Evolutionary conservation across 306 rosid genomes (phyloP), one percentile per base, ranked within the genome.

Genomic region (Leucaena leucocephala): DNA sequence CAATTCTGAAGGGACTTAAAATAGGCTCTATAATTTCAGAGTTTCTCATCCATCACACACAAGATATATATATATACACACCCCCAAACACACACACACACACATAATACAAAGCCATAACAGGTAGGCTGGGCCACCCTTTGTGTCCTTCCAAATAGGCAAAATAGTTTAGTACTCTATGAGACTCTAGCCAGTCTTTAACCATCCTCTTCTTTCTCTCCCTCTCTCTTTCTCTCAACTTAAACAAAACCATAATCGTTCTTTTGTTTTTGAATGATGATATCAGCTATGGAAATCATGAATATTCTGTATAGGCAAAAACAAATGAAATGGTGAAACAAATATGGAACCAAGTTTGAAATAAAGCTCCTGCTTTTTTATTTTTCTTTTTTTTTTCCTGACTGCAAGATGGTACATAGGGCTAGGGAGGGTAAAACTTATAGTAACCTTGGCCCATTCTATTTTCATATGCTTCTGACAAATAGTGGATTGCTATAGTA

Each of bases 401-500:
- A 64, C 78, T 69, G 27, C 44, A 82, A 40, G 12, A 64, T 45
- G 49, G 69, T 61, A 74, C 77, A 67, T 21, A 11, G 76, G 79
- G 65, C 68, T 39, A 49, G 72, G 27, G 79, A 65, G 74, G 84
- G 84, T 80, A 76, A 84, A 84, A 84, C 73, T 46, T 59, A 64
- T 12, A 64, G 35, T 9, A 72, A 76, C 71, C 45, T 72, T 80
- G 90, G 72, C 84, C 84, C 85, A 85, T 85, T 83, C 86, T 67
- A 68, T 81, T 85, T 81, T 74, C 81, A 80, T 48, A 74, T 78
- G 86, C 50, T 57, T 77, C 82, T 69, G 87, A 80, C 92, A 86
- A 78, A 72, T 72, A 79, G 81, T 78, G 80, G 76, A 84, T 81
- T 65, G 72, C 74, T 81, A 83, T 50, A 78, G 80, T 76, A 68